phyloP scores from a whole-genome alignment of 306 rosid genomes.

The Rubus idaeus region DNA sequence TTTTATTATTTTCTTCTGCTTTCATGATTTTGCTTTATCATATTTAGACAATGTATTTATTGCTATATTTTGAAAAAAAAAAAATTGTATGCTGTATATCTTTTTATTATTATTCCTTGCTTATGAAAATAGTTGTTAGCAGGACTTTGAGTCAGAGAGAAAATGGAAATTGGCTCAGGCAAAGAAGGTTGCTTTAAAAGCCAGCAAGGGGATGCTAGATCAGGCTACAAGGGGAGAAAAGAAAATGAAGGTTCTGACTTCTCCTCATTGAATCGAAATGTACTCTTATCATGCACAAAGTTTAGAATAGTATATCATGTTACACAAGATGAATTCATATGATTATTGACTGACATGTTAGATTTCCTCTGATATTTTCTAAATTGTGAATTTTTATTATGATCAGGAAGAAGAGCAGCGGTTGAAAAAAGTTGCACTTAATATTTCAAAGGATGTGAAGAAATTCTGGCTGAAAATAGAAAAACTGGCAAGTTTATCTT shows the following conservation, averaged over 20 bases:
- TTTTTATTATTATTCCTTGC: slow-evolving; percentile 13
- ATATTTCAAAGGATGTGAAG: slow-evolving; percentile 95
- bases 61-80: not conserved
- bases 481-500: slow-evolving; percentile 74
- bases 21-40: not conserved
- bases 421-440: slow-evolving; percentile 83
- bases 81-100: not conserved
- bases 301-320: slow-evolving; percentile 12
- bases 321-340: slow-evolving; percentile 16
- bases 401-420: slow-evolving; percentile 94
- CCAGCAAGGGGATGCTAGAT: slow-evolving; percentile 96
- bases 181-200: slow-evolving; percentile 85
- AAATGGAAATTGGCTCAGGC: slow-evolving; percentile 98
- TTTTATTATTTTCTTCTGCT: not conserved
- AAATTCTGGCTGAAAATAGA: slow-evolving; percentile 97
- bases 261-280: slow-evolving; percentile 27
- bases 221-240: slow-evolving; percentile 98
- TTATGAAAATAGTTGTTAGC: slow-evolving; percentile 35
- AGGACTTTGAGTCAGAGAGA: slow-evolving; percentile 98
- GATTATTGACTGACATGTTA: slow-evolving; percentile 11
- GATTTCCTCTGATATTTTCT: slow-evolving; percentile 1
- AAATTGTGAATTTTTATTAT: slow-evolving; percentile 32
- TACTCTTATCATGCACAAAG: slow-evolving; percentile 2
- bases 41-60: not conserved
- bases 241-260: slow-evolving; percentile 79